These are phyloP conservation scores for Jacaranda mimosifolia DNA, from an alignment of 257 asterid species.

Conservation along the genomic window DNA sequence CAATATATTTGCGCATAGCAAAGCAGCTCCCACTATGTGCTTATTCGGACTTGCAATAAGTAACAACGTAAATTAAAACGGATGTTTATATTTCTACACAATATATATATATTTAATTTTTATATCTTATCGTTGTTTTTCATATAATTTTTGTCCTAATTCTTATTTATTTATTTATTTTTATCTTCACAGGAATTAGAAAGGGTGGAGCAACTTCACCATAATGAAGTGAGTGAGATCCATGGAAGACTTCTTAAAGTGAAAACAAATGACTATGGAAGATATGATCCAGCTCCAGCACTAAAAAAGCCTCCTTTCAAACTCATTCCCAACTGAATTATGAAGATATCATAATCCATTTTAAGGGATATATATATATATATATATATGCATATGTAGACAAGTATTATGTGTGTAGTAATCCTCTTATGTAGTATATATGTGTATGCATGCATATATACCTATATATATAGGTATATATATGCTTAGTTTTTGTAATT, in stretches of 20 bases:
- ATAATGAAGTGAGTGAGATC: constrained; percentile 34
- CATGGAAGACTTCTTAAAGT: constrained; percentile 61
- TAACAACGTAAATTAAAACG: too few species aligned
- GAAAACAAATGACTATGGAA: constrained; percentile 69
- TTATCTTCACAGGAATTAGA: background rate
- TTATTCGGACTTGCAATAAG: too few species aligned
- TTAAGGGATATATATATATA: background rate
- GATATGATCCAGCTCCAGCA: constrained; percentile 71
- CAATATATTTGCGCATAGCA: too few species aligned
- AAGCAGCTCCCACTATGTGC: too few species aligned
- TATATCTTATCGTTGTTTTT: too few species aligned
- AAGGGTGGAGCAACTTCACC: background rate
- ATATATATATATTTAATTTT: too few species aligned
- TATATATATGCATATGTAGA: background rate
- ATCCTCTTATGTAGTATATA: background rate
- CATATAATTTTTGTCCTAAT: too few species aligned
- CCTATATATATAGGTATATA: too few species aligned
- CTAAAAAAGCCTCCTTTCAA: constrained; percentile 64
- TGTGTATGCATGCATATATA: too few species aligned
- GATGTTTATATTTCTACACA: too few species aligned
- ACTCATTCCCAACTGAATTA: constrained; percentile 60
- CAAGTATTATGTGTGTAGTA: too few species aligned
- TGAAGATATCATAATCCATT: background rate
- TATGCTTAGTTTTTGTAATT: too few species aligned
- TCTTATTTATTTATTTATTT: background rate